These are phyloP conservation scores for Russula vinacea DNA, from an alignment of 768 basidiomycete genomes.

Conservation along the genomic window DNA sequence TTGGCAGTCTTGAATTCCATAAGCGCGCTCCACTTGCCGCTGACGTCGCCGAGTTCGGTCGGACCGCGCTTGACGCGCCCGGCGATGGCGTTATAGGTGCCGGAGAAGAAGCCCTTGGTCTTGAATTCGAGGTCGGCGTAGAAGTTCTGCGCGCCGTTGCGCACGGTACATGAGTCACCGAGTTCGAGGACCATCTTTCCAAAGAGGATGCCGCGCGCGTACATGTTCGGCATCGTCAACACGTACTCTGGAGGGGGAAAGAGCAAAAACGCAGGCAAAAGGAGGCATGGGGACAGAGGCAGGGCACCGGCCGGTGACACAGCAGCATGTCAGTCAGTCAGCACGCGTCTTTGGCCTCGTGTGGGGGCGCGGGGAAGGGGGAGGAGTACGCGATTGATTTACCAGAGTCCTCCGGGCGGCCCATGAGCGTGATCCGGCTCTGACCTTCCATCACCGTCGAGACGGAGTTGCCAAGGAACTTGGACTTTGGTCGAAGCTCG, in stretches of 20 bases:
- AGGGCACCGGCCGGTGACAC: not conserved
- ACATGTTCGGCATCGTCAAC: slow-evolving; percentile 98
- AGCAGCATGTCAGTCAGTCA: slow-evolving; percentile 1
- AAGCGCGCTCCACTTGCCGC: slow-evolving; percentile 84
- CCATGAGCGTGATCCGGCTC: slow-evolving; percentile 81
- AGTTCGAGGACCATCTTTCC: slow-evolving; percentile 96
- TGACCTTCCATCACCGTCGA: slow-evolving; percentile 96
- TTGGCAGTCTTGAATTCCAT: slow-evolving; percentile 80
- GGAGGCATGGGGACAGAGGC: too few relatives aligned
- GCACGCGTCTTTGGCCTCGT: not conserved
- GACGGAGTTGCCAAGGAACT: slow-evolving; percentile 95
- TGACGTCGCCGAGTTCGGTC: slow-evolving; percentile 76
- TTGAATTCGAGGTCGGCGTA: slow-evolving; percentile 92
- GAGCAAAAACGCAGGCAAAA: not conserved
- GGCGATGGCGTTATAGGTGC: slow-evolving; percentile 86
- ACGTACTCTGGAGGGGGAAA: slow-evolving; percentile 59
- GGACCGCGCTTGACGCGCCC: slow-evolving; percentile 70
- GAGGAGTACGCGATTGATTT: slow-evolving; percentile 34
- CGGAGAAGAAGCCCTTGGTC: slow-evolving; percentile 98
- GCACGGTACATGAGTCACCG: slow-evolving; percentile 82
- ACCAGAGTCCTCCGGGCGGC: slow-evolving; percentile 85
- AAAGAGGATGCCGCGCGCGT: slow-evolving; percentile 81
- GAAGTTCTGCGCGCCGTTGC: slow-evolving; percentile 73
- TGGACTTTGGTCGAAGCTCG: slow-evolving; percentile 92
- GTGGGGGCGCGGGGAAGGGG: not conserved